Percentiles rank a stretch among this genome's conserved stretches.
phyloP scores from a whole-genome alignment of 1,284 basidiomycete species.

The Melampsora larici-populina region DNA sequence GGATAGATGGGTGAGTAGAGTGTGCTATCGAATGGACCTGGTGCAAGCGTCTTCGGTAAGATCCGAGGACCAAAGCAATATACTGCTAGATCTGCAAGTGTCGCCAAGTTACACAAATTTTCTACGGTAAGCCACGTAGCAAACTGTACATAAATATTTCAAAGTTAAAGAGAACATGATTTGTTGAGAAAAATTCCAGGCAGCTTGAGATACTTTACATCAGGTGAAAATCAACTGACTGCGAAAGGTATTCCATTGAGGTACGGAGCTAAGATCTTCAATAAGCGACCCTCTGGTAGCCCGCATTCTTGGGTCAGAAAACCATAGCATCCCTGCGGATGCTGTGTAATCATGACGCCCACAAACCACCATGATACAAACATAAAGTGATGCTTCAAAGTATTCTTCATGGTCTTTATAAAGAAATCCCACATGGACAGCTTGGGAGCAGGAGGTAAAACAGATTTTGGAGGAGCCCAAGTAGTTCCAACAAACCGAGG shows the following conservation, averaged over 20 bases:
- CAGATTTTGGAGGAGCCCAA: slow-evolving; percentile 26
- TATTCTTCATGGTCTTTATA: background rate
- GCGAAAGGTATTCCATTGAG: background rate
- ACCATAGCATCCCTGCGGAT: slow-evolving; percentile 17
- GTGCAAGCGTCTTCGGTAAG: slow-evolving; percentile 28
- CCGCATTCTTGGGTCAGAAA: slow-evolving; percentile 8
- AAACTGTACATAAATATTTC: background rate
- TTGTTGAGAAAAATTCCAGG: no score
- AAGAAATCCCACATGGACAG: slow-evolving; percentile 7
- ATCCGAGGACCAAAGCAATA: slow-evolving; percentile 25
- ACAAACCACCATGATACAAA: slow-evolving; percentile 4
- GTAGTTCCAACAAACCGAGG: slow-evolving; percentile 28
- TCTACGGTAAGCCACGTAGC: slow-evolving; percentile 27
- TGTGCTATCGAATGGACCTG: slow-evolving; percentile 31
- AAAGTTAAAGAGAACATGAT: no score
- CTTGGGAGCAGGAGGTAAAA: slow-evolving; percentile 7
- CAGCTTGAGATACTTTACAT: no score
- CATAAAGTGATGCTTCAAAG: slow-evolving; percentile 16
- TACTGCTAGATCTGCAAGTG: slow-evolving; percentile 18
- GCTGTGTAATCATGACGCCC: slow-evolving; percentile 7
- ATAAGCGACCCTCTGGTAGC: background rate
- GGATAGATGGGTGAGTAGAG: slow-evolving; percentile 39
- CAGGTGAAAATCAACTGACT: background rate
- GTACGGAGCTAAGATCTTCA: background rate
- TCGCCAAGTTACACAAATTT: background rate